Evolutionary conservation across 179 eudicot species (phyloP), one percentile per base, ranked within the genome.

Genomic region (Vitellaria paradoxa): DNA sequence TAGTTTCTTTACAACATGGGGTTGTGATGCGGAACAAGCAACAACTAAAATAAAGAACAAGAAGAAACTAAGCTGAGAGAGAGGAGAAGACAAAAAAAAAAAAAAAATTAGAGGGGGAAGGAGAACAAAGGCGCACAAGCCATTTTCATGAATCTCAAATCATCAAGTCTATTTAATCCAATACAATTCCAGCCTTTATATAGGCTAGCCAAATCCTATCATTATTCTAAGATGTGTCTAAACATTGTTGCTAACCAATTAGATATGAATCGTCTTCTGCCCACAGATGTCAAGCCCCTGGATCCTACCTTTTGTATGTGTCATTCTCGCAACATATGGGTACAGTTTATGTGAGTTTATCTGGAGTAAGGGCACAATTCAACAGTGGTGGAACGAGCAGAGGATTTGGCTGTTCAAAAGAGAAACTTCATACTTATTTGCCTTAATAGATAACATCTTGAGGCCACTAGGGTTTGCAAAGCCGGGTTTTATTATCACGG

Each of bases 351-450:
- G 46, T 2, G 96, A 91, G 18, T 88, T 65, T 63, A 17, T 84
- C 0, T 65, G 81, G 53, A 81, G 76, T 46, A 82, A 81, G 10
- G 88, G 89, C 56, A 91, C 90, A 13, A 49, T 84, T 15, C 68
- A 66, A 23, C 79, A 81, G 40, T 91, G 93, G 93, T 91, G 88
- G 85, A 91, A 89, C 49, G 73, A 85, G 2, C 90, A 91, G 78
- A 84, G 96, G 74, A 85, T 89, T 76, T 89, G 89, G 91, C 78
- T 87, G 82, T 77, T 81, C 8, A 76, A 70, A 17, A 88, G 89
- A 45, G 55, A 87, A 45, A 78, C 92, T 3, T 80, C 85, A 60
- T 82, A 71, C 76, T 30, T 87, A 7, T 88, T 87, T 45, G 91
- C 81, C 23, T 76, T 79, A 61, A 17, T 65, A 0, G 92, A 84